Conservation (phyloP, 139 green algal genomes). For the Deuterostichococcus epilithicus region DNA sequence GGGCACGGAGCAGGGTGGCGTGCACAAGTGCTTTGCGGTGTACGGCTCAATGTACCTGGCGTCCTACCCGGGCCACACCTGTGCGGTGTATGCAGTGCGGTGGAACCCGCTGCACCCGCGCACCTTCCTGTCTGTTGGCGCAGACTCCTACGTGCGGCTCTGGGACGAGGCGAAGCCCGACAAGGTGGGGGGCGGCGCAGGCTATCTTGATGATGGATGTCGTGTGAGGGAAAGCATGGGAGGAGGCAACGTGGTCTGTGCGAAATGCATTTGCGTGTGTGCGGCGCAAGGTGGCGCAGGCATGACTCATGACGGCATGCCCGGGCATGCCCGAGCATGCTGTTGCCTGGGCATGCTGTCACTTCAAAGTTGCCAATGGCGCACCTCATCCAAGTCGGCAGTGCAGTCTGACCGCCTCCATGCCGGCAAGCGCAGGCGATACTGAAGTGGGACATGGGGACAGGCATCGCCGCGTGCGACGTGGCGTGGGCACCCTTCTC, state of each 20-base stretch:
- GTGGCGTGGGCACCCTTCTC: conserved; percentile 86
- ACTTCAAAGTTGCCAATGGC: no score
- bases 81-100: conserved; percentile 77
- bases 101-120: conserved; percentile 79
- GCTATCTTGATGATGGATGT: no score
- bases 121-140: conserved; percentile 83
- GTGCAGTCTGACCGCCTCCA: neutral
- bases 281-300: no score
- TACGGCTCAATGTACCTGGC: conserved; percentile 15
- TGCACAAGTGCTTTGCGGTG: conserved; percentile 87
- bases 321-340: no score
- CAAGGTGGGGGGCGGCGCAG: neutral
- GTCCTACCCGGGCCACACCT: conserved; percentile 43
- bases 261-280: no score
- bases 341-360: no score
- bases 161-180: conserved; percentile 38
- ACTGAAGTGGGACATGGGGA: conserved; percentile 68
- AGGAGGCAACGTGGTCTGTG: no score
- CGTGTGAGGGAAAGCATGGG: neutral
- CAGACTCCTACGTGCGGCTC: conserved; percentile 89
- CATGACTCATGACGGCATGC: no score
- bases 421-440: conserved; percentile 27
- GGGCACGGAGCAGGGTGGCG: conserved; percentile 78
- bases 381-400: no score
- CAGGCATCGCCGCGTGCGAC: conserved; percentile 74